phyloP scores from a whole-genome alignment of 768 basidiomycete species.

The Russula brevipes region DNA sequence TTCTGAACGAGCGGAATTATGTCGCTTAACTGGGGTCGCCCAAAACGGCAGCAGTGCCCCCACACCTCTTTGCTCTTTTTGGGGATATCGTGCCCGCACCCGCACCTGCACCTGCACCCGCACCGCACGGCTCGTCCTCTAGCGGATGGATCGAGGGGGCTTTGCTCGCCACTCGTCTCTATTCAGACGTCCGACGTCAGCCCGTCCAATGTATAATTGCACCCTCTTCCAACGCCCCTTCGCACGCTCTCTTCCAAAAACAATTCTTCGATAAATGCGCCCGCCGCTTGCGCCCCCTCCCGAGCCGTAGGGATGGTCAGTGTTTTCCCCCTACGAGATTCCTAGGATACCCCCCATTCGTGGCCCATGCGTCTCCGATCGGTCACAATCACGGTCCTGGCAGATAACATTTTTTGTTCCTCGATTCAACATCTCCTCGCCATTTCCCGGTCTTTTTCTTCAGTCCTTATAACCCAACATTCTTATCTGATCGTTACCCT shows the following conservation, averaged over 20 bases:
- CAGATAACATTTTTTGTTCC: neutral
- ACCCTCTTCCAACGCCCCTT: neutral
- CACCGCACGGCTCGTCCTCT: too few species aligned
- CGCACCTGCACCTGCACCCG: too few species aligned
- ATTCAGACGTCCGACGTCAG: neutral
- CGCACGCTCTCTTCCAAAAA: neutral
- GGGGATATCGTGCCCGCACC: neutral
- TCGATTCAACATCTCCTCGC: neutral
- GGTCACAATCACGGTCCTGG: neutral
- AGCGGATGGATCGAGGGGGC: too few species aligned
- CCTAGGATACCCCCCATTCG: neutral
- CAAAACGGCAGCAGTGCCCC: constrained; percentile 6
- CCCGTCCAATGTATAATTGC: neutral
- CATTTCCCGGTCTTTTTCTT: neutral
- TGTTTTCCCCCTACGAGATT: neutral
- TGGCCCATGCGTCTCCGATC: neutral
- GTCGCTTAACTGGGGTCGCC: constrained; percentile 20
- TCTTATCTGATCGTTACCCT: constrained; percentile 16
- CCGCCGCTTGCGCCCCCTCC: neutral
- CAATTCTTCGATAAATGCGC: constrained; percentile 1
- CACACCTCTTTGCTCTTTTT: constrained; percentile 4
- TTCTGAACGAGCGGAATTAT: constrained; percentile 12
- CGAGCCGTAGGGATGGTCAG: neutral
- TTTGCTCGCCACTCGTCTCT: neutral
- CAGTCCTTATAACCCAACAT: neutral